Base-by-base conservation (phyloP, 2,329 filamentous ascomycete genomes). In the Cladosporium colombiae region DNA sequence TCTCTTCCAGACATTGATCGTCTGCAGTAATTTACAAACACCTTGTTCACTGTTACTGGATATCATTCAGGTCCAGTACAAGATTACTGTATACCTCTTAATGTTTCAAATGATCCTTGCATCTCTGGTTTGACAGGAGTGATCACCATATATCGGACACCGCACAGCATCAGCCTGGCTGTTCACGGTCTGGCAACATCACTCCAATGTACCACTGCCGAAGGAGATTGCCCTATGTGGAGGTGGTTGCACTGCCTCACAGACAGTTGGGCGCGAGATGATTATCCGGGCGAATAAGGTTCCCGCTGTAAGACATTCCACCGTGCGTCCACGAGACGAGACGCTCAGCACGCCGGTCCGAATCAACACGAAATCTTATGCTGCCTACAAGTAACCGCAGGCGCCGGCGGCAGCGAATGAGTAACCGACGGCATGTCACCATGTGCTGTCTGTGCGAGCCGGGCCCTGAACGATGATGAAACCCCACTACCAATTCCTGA, bases 221-320 rank as follows among this genome's bases (percentile, higher is more conserved):
- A 46, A 46, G 21, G 23, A 44, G 4, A 33, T 13, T 40, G 61
- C 61, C 61, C 61, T 63, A 63, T 55, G 61, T 63, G 61, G 61
- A 63, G 61, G 61, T 11, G 16, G 56, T 62, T 63, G 61, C 61
- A 63, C 61, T 46, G 61, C 61, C 61, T 46, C 61, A 63, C 25
- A 63, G 27, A 33, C 44, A 62, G 29, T 29, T 21, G 29, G 40
- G 40, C 40, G 40, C n/a, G 31, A 50, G 31, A 46, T 33, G 21
- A 52, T 62, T 37, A 35, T 23, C 59, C 50, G 61, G 61, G 50
- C 18, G 31, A 40, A 44, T 55, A 56, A 46, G 27, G 33, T 62
- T 62, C 49, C 33, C 50, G 18, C 31, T n/a, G 49, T 31, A 31
- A 56, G 61, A 55, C 35, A 63, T 63, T 62, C 25, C 52, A 29